A percentile compares a stretch with the other conserved stretches of the same genome.
Conservation (phyloP, 345 rosid species). For the Diplotaxis tenuifolia region DNA sequence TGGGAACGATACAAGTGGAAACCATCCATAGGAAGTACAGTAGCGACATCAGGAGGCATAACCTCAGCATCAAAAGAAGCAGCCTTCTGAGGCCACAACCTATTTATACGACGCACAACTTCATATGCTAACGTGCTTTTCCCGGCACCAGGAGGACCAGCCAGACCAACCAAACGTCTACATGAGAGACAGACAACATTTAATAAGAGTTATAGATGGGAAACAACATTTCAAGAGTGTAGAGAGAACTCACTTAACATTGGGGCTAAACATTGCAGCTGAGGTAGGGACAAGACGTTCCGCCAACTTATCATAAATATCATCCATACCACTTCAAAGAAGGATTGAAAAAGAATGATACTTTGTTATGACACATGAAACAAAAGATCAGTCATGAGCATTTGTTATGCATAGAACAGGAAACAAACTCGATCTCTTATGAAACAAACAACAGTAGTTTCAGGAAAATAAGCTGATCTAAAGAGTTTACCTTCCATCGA, state of each 20-base stretch:
- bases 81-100: constrained; percentile 69
- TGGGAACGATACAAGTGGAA: constrained; percentile 87
- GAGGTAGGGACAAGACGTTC: constrained; percentile 61
- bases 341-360: not conserved
- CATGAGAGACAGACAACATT: constrained; percentile 17
- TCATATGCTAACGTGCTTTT: constrained; percentile 83
- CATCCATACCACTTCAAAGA: constrained; percentile 64
- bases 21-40: constrained; percentile 90
- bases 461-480: not conserved
- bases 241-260: constrained; percentile 51
- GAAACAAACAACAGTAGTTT: not conserved
- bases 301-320: constrained; percentile 71
- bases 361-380: not conserved
- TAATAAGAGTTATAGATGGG: not conserved
- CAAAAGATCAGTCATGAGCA: not conserved
- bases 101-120: constrained; percentile 65
- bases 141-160: constrained; percentile 96
- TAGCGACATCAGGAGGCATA: constrained; percentile 65
- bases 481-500: constrained; percentile 60
- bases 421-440: not conserved
- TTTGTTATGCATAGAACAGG: too few relatives aligned
- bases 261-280: constrained; percentile 52
- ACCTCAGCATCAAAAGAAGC: constrained; percentile 64
- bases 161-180: constrained; percentile 83
- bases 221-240: not conserved